Percentiles rank a stretch among this genome's conserved stretches.
Conservation (phyloP, 225 moss, liverwort and hornwort species). For the Thuidium tamariscinum region DNA sequence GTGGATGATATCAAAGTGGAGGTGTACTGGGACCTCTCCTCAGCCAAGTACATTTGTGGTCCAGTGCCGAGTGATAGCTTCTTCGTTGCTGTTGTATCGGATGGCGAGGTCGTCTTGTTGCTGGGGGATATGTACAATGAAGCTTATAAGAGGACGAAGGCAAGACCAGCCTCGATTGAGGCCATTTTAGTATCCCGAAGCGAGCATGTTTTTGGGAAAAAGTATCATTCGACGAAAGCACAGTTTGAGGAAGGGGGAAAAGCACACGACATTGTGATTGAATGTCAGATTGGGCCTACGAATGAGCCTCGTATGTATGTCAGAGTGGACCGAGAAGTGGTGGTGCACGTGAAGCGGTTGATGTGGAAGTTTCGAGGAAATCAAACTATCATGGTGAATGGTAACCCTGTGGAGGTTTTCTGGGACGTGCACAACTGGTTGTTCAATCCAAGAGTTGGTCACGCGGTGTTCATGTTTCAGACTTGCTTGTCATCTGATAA, state of each 20-base stretch:
- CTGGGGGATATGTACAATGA: constrained; percentile 54
- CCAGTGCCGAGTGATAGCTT: constrained; percentile 47
- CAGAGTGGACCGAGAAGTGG: constrained; percentile 41
- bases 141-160: constrained; percentile 41
- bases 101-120: constrained; percentile 37
- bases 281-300: constrained; percentile 35
- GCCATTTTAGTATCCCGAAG: constrained; percentile 42
- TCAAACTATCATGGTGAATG: constrained; percentile 47
- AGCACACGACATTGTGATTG: constrained; percentile 60
- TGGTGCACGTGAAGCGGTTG: constrained; percentile 52
- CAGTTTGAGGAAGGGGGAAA: constrained; percentile 54
- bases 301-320: constrained; percentile 51
- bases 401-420: constrained; percentile 52
- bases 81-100: constrained; percentile 47
- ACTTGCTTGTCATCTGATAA: constrained; percentile 56
- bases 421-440: constrained; percentile 65
- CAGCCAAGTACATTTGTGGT: constrained; percentile 45
- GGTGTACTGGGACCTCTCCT: constrained; percentile 48
- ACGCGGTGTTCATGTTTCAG: constrained; percentile 56
- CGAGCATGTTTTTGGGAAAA: constrained; percentile 54
- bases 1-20: constrained; percentile 47
- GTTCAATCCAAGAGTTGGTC: constrained; percentile 44
- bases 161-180: constrained; percentile 37
- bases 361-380: constrained; percentile 60
- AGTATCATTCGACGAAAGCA: constrained; percentile 45